Evolutionary conservation across 140 eudicot genomes (phyloP).

Genomic region (Anethum foeniculum): DNA sequence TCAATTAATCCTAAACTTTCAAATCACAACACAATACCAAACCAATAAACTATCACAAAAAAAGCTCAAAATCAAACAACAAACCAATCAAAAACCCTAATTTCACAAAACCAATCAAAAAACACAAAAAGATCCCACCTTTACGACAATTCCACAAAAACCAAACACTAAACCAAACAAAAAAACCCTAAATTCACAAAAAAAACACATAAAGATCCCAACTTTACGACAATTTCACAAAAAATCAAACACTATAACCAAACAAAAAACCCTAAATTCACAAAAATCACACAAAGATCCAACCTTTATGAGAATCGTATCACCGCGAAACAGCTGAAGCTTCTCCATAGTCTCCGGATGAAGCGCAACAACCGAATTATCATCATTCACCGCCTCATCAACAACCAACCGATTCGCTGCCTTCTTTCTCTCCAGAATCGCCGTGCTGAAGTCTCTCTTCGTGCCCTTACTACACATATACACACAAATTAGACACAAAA

Average conservation of each 20-base stretch:
- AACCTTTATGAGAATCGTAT: conserved; percentile 41
- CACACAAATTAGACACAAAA: not conserved
- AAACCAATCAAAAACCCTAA: not conserved
- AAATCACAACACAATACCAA: not conserved
- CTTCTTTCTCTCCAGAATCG: conserved; percentile 46
- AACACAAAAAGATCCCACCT: too few species aligned
- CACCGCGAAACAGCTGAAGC: conserved; percentile 53
- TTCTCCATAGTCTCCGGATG: conserved; percentile 49
- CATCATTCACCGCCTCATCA: conserved; percentile 52
- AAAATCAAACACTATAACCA: not conserved
- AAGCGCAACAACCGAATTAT: conserved; percentile 38
- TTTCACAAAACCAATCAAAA: too few species aligned
- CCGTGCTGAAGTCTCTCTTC: conserved; percentile 42
- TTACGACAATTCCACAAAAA: not conserved
- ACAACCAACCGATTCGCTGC: conserved; percentile 43
- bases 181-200: not conserved
- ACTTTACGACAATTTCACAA: conserved; percentile 23
- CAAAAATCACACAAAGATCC: not conserved
- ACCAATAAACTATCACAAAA: not conserved
- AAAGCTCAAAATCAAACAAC: not conserved
- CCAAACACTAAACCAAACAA: not conserved
- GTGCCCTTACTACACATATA: conserved; percentile 24
- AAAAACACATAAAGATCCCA: not conserved
- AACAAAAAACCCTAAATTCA: not conserved
- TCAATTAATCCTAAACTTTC: not conserved